phyloP scores from a whole-genome alignment of 2,329 filamentous ascomycete species.

The Pseudogymnoascus sp. region DNA sequence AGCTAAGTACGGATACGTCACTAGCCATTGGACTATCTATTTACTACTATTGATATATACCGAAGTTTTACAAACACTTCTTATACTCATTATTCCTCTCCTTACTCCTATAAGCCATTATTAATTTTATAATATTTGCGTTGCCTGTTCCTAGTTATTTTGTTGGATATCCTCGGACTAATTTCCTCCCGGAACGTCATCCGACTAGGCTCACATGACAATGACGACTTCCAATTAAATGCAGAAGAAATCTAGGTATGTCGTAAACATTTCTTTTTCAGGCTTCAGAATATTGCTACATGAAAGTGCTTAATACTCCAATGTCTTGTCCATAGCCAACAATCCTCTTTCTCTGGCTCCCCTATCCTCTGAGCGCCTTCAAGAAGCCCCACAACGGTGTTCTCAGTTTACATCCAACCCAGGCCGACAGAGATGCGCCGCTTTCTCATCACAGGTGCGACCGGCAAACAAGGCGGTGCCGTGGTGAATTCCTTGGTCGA shows the following conservation, averaged over 20 bases:
- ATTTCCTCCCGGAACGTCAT: background rate
- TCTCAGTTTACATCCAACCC: background rate
- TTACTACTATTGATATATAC: background rate
- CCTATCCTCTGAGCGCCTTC: too few species aligned
- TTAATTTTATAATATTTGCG: background rate
- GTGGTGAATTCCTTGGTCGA: constrained; percentile 19
- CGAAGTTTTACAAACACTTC: background rate
- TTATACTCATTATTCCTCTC: background rate
- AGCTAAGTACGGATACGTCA: background rate
- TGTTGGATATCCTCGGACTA: background rate
- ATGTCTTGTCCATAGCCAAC: background rate
- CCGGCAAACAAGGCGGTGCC: constrained; percentile 31
- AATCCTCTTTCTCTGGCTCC: background rate
- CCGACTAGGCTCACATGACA: background rate
- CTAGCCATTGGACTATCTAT: background rate
- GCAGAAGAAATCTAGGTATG: background rate
- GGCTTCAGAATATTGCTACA: background rate
- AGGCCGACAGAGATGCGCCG: background rate
- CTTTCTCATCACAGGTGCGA: constrained; percentile 30
- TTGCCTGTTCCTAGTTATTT: background rate
- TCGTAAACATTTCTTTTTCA: background rate
- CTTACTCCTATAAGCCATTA: background rate
- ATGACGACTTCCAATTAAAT: background rate
- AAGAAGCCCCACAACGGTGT: background rate
- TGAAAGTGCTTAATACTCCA: background rate